Base-by-base conservation (phyloP, 805 yeast species). In the Yarrowia alimentaria region DNA sequence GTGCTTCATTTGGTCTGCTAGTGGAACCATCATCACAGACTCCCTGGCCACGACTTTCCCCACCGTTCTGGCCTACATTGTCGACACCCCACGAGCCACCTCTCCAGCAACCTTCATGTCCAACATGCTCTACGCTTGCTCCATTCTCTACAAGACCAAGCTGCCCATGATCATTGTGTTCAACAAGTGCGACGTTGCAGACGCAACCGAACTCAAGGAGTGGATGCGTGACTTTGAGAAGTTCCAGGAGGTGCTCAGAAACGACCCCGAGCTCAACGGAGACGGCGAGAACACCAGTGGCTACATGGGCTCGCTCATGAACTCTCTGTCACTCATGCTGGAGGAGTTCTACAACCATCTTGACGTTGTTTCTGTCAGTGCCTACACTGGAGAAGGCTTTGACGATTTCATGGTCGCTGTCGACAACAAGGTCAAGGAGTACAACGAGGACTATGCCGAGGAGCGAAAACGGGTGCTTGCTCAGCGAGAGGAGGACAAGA, bases 151-250 rank as follows among this genome's bases (percentile, higher is more conserved):
- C 72, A 93, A 93, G 68, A 91, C 97, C 17, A 90, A 91, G 64
- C 75, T 93, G 52, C 99, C 99, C 13, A 89, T 93, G 96, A 83
- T 93, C 60, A 76, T 93, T 20, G 99, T 93, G 1, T 93, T 93
- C 74, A 93, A 93, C 70, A 93, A 93, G 68, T 85, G 93, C 2
- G 99, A 93, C 68, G 90, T 85, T 4, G 73, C 82, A 58, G 83
- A 83, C 54, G 86, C 94, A 0, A 83, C 78, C 43, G 89, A 90
- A 69, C 97, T 96, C 17, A 81, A 80, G 62, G 94, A 87, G 58
- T 93, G 99, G 99, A 88, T 93, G 97, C 78, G 83, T 2, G 99
- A 93, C 68, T 93, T 93, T 66, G 97, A 91, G 66, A 74, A 80
- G 12, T 93, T 93, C 72, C 98, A 91, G 66, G 70, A 68, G 17